Evolutionary conservation across 352 stramenopile species (phyloP), one percentile per base, ranked within the genome.

Genomic region (Pythium pyrilobum): DNA sequence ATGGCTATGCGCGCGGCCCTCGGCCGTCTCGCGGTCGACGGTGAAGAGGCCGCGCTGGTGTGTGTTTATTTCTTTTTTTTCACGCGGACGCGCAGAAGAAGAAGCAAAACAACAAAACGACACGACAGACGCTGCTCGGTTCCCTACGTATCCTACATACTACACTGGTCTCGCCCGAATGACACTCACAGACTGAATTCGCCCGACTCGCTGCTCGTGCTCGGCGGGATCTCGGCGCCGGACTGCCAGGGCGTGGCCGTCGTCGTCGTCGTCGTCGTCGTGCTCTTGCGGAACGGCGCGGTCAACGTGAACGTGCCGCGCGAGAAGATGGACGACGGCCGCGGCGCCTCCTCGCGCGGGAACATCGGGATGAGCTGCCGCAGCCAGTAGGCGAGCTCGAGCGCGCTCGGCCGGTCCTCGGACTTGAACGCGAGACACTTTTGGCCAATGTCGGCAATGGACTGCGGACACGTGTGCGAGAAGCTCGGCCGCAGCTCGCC

Each of bases 371-470:
- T 54, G 9, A 61, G 44, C 43, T 61, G 43, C 34, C 53, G 53
- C 44, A 61, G 36, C 43, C 27, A 32, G 34, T 50, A 61, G 20
- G 54, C 54, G 23, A 62, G 23, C 11, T 62, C 45, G 7, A 56
- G 21, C 4, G 54, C 37, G 15, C 34, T 33, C 29, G 54, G 54
- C 23, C 54, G 54, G 13, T 62, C 64, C 2, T 66, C 40, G 0
- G 59, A 54, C 9, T 51, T 8, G 47, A 55, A 69, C 21, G 64
- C 40, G 1, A 72, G 37, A 34, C 64, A 72, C 25, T 59, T 59
- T 21, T 56, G 28, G 0, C 57, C 62, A 20, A 71, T 53, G 5
- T 67, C 47, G 2, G 59, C 1, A 20, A 71, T 63, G 24, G 41
- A 29, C 13, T 28, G 24, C 3, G 62, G 62, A 49, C 62, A 71